Conservation (phyloP, 345 rosid species). For the Eucalyptus regnans region DNA sequence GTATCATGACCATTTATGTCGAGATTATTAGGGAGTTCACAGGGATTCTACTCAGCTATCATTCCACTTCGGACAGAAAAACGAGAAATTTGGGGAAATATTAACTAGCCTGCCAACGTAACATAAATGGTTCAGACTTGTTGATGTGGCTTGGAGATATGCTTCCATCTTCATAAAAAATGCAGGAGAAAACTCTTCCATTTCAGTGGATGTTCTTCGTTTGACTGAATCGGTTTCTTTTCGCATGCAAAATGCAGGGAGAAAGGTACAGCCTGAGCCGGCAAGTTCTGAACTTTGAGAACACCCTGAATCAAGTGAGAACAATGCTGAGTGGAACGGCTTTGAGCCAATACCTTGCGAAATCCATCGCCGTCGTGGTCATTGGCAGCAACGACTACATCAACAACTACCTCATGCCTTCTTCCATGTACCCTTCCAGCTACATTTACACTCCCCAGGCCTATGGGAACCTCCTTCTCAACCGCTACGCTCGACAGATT, state of each 20-base stretch:
- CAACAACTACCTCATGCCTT: constrained; percentile 83
- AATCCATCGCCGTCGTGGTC: constrained; percentile 40
- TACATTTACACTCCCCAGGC: constrained; percentile 36
- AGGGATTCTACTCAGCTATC: not conserved
- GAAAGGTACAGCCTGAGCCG: constrained; percentile 45
- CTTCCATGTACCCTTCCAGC: constrained; percentile 39
- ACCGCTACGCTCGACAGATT: constrained; percentile 50
- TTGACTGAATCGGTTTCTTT: not conserved
- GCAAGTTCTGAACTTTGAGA: constrained; percentile 60
- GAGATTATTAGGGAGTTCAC: not conserved
- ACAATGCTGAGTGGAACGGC: constrained; percentile 30
- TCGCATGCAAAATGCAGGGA: constrained; percentile 23
- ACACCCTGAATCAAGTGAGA: constrained; percentile 44
- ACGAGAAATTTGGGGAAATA: not conserved
- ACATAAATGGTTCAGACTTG: not conserved
- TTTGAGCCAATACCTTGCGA: constrained; percentile 29
- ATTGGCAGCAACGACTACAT: constrained; percentile 95
- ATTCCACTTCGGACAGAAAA: not conserved
- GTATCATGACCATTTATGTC: not conserved
- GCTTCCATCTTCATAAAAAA: not conserved
- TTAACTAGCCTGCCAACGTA: not conserved
- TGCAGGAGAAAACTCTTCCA: not conserved
- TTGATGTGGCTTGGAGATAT: not conserved
- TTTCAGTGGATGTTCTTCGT: not conserved
- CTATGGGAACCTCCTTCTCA: constrained; percentile 57